Percentiles rank a stretch among this genome's conserved stretches.
Evolutionary conservation across 345 rosid genomes (phyloP).

Genomic region (Crucihimalaya himalaica): DNA sequence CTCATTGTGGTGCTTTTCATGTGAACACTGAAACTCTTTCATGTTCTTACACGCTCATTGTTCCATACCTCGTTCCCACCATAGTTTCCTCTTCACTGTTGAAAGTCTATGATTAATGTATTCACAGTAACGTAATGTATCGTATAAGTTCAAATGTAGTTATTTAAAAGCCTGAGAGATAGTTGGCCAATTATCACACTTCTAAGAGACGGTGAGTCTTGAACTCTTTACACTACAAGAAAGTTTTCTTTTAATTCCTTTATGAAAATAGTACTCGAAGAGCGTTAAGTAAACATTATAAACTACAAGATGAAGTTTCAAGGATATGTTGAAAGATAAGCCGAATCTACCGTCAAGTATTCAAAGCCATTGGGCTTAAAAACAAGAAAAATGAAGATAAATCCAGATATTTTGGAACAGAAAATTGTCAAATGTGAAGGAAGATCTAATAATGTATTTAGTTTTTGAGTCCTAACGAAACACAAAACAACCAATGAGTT

Average conservation of each 20-base stretch:
- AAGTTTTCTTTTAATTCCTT: neutral
- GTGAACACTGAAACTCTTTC: conserved; percentile 10
- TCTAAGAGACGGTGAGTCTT: neutral
- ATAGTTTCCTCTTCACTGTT: neutral
- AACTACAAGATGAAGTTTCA: conserved; percentile 17
- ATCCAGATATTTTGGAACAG: neutral
- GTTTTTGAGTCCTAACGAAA: conserved; percentile 21
- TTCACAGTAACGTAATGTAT: neutral
- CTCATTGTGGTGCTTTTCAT: conserved; percentile 4
- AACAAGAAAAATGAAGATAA: neutral
- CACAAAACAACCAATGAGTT: conserved; percentile 32
- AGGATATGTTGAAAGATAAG: neutral
- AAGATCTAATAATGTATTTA: neutral
- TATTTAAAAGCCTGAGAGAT: neutral
- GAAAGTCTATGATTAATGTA: neutral
- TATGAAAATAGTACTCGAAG: neutral
- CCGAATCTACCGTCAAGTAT: neutral
- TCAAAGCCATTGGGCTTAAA: conserved; percentile 1
- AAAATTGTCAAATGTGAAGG: neutral
- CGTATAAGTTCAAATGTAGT: neutral
- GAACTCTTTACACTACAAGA: neutral
- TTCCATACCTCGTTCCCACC: neutral
- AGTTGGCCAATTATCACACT: neutral
- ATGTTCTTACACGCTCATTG: neutral
- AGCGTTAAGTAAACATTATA: neutral